phyloP scores from a whole-genome alignment of 1,284 basidiomycete species.

The Anthracocystis panici-leucophaei region DNA sequence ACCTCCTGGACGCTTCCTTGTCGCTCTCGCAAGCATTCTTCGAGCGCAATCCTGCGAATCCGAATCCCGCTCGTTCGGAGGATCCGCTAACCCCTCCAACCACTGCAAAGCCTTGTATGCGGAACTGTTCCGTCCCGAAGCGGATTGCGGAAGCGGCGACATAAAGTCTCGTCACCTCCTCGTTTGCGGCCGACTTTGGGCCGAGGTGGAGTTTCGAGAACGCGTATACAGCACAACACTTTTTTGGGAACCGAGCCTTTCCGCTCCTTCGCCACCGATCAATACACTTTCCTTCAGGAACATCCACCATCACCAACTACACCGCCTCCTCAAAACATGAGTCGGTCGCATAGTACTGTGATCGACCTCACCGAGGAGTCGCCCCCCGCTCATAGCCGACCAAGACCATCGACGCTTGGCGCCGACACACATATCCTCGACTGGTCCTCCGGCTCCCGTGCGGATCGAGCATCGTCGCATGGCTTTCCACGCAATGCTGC shows the following conservation, averaged over 20 bases:
- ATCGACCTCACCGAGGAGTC: conserved; percentile 61
- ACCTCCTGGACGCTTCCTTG: neutral
- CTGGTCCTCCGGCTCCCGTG: conserved; percentile 16
- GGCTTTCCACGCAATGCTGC: neutral
- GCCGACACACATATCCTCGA: conserved; percentile 28
- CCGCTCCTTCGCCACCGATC: conserved; percentile 8
- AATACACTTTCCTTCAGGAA: neutral
- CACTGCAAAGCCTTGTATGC: conserved; percentile 4
- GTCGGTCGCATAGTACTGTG: conserved; percentile 18
- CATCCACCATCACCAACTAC: neutral
- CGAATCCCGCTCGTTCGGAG: neutral
- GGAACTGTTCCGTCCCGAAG: neutral
- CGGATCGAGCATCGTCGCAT: conserved; percentile 1
- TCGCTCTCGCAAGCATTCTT: neutral
- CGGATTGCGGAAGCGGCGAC: conserved; percentile 3
- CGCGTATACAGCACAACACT: neutral
- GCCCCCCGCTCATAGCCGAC: conserved; percentile 37
- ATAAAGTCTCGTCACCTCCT: neutral
- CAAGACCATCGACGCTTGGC: conserved; percentile 1
- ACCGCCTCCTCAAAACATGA: conserved; percentile 9
- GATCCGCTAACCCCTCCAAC: neutral
- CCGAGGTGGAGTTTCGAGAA: neutral
- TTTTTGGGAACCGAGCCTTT: conserved; percentile 13
- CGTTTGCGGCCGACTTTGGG: neutral
- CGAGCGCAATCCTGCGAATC: neutral